Conservation (phyloP, 331 rosid species). For the Acacia concinna region DNA sequence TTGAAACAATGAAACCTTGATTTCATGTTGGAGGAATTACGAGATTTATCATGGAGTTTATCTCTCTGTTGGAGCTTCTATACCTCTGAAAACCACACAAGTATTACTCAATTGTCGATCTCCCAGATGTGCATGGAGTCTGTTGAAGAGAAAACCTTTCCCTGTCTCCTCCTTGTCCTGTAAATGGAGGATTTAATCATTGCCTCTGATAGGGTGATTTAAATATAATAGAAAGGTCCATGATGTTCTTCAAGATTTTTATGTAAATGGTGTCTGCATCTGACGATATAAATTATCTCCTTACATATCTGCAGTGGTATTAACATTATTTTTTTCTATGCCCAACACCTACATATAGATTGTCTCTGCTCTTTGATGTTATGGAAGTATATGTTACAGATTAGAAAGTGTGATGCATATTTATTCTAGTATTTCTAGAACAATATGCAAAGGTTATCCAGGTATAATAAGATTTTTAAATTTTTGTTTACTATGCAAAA, state of each 20-base stretch:
- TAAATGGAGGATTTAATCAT: not conserved
- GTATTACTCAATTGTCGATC: constrained; percentile 5
- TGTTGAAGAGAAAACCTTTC: constrained; percentile 13
- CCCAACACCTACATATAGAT: not conserved
- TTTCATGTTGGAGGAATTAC: not conserved
- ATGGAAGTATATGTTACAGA: constrained; percentile 25
- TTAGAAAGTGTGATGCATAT: constrained; percentile 21
- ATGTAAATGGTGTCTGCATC: not conserved
- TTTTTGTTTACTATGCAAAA: constrained; percentile 11
- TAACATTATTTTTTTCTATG: not conserved
- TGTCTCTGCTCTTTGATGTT: constrained; percentile 6
- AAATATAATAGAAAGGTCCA: not conserved
- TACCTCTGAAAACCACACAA: constrained; percentile 13
- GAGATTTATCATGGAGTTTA: not conserved
- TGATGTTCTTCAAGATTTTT: not conserved
- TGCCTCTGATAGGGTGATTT: not conserved
- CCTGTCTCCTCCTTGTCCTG: not conserved
- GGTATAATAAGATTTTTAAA: not conserved
- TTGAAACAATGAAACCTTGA: not conserved
- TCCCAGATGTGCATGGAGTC: constrained; percentile 22
- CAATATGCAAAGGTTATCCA: not conserved
- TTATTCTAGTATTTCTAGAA: not conserved
- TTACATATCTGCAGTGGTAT: not conserved
- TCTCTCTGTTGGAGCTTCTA: constrained; percentile 12
- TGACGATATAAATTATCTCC: not conserved